Evolutionary conservation across 2,329 filamentous ascomycete genomes (phyloP), one percentile per base, ranked within the genome.

Genomic region (Ceratocystis papillata): DNA sequence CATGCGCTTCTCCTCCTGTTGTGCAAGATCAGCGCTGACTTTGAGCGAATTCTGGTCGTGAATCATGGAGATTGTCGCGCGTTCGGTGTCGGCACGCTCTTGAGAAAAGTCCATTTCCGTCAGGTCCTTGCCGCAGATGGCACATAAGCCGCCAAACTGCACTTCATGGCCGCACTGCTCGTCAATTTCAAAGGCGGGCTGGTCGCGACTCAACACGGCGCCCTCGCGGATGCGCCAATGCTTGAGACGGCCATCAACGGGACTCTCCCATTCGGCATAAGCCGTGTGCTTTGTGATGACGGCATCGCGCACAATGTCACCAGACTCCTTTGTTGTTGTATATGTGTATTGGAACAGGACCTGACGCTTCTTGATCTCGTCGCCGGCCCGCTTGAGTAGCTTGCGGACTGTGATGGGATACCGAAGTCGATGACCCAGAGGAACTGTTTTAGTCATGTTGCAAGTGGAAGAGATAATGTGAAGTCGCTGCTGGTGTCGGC

Each of bases 71-170:
- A 99, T 93, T 67, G 88, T 90, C 63, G 94, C 94, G 70, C 93
- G 90, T 69, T 88, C 85, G 1, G 89, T 88, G 74, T 96, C 90
- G 71, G 84, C 83, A 61, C 85, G 79, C 69, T 92, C 87, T 68
- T 86, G 90, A 65, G 90, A 90, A 83, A 90, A 96, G 75, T 86
- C 88, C 71, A 87, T 83, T 81, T 90, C 86, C 65, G 90, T 96
- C 91, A 99, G 96, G 76, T 97, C 92, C 76, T 93, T 90, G 69
- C 94, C 94, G 76, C 94, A 99, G 69, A 92, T 83, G 67, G 86
- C 90, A 77, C 94, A 99, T 70, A 99, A 82, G 57, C 92, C 92
- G 66, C 88, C 88, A 73, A 90, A 96, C 75, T 97, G 93, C 50
- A 96, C 82, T 71, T 93, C 89, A 76, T 99, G 94, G 37, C 87